Conservation (phyloP, 176 grass and related monocot species). For the Triticum turgidum region DNA sequence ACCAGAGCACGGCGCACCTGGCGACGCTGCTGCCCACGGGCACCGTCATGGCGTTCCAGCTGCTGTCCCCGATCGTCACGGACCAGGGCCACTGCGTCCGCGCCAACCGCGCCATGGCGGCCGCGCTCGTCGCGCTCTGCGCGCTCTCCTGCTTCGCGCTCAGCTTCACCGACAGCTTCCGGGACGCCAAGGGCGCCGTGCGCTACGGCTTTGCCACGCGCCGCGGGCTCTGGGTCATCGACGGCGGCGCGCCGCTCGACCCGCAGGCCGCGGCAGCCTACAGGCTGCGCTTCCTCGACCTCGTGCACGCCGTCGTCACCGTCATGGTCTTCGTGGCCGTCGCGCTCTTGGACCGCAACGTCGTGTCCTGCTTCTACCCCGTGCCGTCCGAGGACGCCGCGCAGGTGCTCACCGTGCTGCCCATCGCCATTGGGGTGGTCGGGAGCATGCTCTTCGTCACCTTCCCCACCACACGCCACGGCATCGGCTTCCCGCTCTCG, state of each 20-base stretch:
- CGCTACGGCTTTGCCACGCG: conserved; percentile 68
- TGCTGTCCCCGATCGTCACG: conserved; percentile 61
- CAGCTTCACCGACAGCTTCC: conserved; percentile 91
- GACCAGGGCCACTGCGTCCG: conserved; percentile 50
- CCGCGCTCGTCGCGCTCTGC: conserved; percentile 59
- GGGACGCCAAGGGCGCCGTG: conserved; percentile 48
- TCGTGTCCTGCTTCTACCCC: conserved; percentile 74
- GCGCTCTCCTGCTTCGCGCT: conserved; percentile 75
- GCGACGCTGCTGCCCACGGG: conserved; percentile 78
- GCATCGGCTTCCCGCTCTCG: conserved; percentile 79
- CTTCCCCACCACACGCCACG: conserved; percentile 76
- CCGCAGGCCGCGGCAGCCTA: conserved; percentile 18
- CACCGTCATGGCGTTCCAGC: conserved; percentile 81
- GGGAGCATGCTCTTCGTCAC: conserved; percentile 76
- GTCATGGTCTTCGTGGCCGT: conserved; percentile 72
- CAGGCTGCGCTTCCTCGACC: conserved; percentile 57
- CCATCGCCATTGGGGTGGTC: conserved; percentile 65
- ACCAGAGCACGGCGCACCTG: conserved; percentile 78
- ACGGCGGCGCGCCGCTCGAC: conserved; percentile 54
- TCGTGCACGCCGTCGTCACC: conserved; percentile 60
- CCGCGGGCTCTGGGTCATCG: conserved; percentile 67
- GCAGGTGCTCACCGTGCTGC: conserved; percentile 63
- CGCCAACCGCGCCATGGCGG: conserved; percentile 49
- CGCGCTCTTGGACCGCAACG: conserved; percentile 79
- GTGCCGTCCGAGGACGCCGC: conserved; percentile 59